Percentiles rank a stretch among this genome's conserved stretches.
Conservation (phyloP, 192 early-diverging fungal species). For the Coemansia asiatica region DNA sequence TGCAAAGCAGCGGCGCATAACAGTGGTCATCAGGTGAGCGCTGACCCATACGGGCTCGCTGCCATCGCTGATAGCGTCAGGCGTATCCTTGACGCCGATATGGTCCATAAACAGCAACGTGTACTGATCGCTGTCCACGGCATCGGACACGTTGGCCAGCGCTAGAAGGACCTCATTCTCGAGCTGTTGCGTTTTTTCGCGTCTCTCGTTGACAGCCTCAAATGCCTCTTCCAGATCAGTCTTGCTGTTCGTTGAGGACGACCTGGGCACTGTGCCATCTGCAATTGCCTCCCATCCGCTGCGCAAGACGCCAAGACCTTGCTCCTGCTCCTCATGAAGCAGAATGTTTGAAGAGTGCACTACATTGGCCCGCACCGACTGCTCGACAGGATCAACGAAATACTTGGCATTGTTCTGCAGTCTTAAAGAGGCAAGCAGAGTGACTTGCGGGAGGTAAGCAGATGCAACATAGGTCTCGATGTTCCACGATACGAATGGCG, state of each 20-base stretch:
- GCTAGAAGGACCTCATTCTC: conserved; percentile 52
- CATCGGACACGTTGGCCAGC: conserved; percentile 47
- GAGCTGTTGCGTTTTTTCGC: conserved; percentile 41
- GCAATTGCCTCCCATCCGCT: conserved; percentile 55
- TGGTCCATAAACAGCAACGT: conserved; percentile 54
- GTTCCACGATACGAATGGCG: conserved; percentile 18
- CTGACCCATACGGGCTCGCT: conserved; percentile 45
- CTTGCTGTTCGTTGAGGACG: neutral
- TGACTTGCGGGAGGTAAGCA: conserved; percentile 47
- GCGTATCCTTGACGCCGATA: conserved; percentile 21
- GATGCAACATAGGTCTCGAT: conserved; percentile 45
- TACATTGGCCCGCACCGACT: conserved; percentile 15
- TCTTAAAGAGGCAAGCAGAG: conserved; percentile 46
- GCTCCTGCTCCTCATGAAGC: conserved; percentile 54
- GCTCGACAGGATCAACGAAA: conserved; percentile 50
- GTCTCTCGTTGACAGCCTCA: conserved; percentile 20
- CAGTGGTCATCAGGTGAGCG: conserved; percentile 53
- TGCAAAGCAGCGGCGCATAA: conserved; percentile 57
- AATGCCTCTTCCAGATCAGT: conserved; percentile 21
- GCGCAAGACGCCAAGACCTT: conserved; percentile 52
- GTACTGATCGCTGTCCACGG: conserved; percentile 50
- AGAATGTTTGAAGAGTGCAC: conserved; percentile 55
- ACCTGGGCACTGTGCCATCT: conserved; percentile 28
- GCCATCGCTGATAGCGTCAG: conserved; percentile 5
- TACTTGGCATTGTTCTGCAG: conserved; percentile 54